Base-by-base conservation (phyloP, 2,329 filamentous ascomycete species). In the Teratosphaeria pseudoeucalypti region DNA sequence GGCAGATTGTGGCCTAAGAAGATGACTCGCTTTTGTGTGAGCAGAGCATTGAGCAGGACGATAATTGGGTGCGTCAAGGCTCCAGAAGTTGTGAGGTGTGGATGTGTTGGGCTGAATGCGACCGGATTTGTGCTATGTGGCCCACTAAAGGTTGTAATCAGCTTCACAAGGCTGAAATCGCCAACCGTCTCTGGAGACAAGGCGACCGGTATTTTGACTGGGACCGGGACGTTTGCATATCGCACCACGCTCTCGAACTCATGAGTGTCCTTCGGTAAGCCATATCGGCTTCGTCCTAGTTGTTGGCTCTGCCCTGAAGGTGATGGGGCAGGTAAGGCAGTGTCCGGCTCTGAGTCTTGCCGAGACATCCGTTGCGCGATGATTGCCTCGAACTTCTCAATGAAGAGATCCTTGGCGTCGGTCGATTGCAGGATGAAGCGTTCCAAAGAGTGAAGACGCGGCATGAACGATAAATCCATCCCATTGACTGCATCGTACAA, bases 321-420 rank as follows among this genome's bases (percentile, higher is more conserved):
- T 85, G 58, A 81, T 82, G 62, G 84, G 63, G 66, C 81, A 72
- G 52, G 74, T 57, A 58, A 75, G 70, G 73, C 67, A 76, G 58
- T 67, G 72, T 61, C 69, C 76, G 66, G 63, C 12, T 49, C 37
- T 32, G 23, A 29, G 47, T 26, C 34, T n/a, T 49, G 11, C 12
- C 34, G 11, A 14, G 32, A 29, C 73, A 90, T 85, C 52, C 90
- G 85, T 75, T 89, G 89, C 65, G 92, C 84, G 59, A 96, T 88
- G 86, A 97, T 95, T 63, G 88, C 85, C 74, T 96, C 91, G 68
- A 99, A 99, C 71, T 97, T 99, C 71, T 99, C 94, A 34, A 96
- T 84, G 70, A 99, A 99, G 67, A 99, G 84, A 71, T 99, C 94
- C 72, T 95, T 95, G 67, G 91, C 92, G 67, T 96, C 92, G 71